phyloP scores from a whole-genome alignment of 2,329 filamentous ascomycete genomes.

The Ophiostoma sp. region DNA sequence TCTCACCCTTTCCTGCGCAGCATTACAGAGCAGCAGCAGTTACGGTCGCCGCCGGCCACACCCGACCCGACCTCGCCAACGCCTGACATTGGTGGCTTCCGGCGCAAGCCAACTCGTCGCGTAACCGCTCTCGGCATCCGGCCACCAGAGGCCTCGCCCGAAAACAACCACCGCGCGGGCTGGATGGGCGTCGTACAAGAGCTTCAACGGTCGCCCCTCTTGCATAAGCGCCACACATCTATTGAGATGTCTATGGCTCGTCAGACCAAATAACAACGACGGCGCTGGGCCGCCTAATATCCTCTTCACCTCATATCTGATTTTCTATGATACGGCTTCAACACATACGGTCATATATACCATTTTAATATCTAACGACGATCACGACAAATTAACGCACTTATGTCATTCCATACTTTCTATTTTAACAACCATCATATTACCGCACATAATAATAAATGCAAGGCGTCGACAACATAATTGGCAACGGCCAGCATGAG shows the following conservation, averaged over 20 bases:
- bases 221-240: conserved; percentile 58
- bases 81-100: conserved; percentile 19
- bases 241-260: conserved; percentile 51
- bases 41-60: conserved; percentile 8
- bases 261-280: background rate
- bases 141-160: conserved; percentile 39
- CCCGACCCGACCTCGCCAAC: conserved; percentile 32
- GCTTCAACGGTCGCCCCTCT: conserved; percentile 54
- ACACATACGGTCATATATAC: background rate
- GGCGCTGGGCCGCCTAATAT: conserved; percentile 2
- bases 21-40: conserved; percentile 14
- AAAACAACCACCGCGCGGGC: conserved; percentile 46
- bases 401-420: background rate
- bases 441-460: background rate
- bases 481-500: no score
- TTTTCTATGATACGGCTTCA: conserved; percentile 4
- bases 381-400: conserved; percentile 9
- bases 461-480: background rate
- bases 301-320: background rate
- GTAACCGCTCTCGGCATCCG: conserved; percentile 47
- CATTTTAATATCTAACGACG: conserved; percentile 6
- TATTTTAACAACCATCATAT: background rate
- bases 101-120: conserved; percentile 45
- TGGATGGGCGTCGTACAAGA: conserved; percentile 61
- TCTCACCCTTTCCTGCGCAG: conserved; percentile 19